These are phyloP conservation scores for Scolecobasidium constrictum DNA, from an alignment of 2,329 filamentous ascomycete genomes.

Conservation along the genomic window DNA sequence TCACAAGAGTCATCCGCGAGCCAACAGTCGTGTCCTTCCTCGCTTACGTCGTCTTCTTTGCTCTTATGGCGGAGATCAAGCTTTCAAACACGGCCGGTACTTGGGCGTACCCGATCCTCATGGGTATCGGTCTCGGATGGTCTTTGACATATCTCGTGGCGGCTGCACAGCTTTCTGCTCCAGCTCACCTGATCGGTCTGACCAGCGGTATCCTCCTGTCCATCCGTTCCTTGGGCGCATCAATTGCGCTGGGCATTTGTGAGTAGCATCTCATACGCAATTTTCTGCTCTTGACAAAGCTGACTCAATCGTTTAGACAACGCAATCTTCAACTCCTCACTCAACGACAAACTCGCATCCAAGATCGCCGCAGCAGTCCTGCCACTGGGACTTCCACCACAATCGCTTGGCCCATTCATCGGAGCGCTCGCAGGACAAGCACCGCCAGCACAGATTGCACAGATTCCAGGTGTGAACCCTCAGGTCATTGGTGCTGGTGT, in stretches of 20 bases:
- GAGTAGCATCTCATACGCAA: too few species aligned
- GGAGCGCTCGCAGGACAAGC: not conserved
- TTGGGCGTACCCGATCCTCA: not conserved
- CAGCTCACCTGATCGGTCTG: not conserved
- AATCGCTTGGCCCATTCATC: not conserved
- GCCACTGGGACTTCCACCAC: not conserved
- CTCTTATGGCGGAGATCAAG: not conserved
- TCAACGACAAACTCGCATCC: not conserved
- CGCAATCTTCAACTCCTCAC: not conserved
- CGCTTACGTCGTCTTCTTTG: not conserved
- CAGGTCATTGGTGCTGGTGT: not conserved
- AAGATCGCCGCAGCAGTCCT: not conserved
- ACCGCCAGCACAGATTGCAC: not conserved
- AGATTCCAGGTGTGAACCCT: not conserved
- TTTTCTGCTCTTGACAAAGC: not conserved
- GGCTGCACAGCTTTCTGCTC: not conserved
- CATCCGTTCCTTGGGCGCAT: not conserved
- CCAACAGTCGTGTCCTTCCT: not conserved
- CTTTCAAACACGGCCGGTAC: not conserved
- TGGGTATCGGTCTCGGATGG: not conserved
- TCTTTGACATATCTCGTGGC: constrained; percentile 1
- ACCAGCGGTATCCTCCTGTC: not conserved
- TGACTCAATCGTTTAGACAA: not conserved
- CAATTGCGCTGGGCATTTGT: not conserved
- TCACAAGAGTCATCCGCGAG: not conserved